Percentiles rank a stretch among this genome's conserved stretches.
Evolutionary conservation across 2,329 filamentous ascomycete species (phyloP).

Genomic region (Ophiocordyceps australis): DNA sequence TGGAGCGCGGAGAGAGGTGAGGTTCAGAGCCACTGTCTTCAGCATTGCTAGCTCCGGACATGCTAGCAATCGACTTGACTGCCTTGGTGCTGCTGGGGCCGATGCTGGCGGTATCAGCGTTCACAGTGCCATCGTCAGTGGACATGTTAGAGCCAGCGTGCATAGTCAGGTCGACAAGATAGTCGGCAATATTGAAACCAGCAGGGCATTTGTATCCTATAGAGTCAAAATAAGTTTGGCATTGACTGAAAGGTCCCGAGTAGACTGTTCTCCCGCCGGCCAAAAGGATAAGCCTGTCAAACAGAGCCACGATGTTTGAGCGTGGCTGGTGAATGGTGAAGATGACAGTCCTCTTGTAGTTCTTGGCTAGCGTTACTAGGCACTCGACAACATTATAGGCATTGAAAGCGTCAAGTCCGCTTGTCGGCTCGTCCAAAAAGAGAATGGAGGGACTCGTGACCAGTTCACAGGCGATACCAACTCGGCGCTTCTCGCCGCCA

Average conservation of each 20-base stretch:
- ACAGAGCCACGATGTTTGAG: slow-evolving; percentile 94
- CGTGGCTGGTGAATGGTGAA: slow-evolving; percentile 97
- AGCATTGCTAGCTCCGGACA: slow-evolving; percentile 57
- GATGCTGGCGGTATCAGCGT: slow-evolving; percentile 43
- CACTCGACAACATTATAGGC: slow-evolving; percentile 97
- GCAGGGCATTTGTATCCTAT: slow-evolving; percentile 87
- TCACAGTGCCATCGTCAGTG: slow-evolving; percentile 31
- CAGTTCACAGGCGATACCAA: slow-evolving; percentile 92
- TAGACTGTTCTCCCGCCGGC: slow-evolving; percentile 84
- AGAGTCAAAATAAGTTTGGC: slow-evolving; percentile 81
- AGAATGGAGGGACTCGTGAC: slow-evolving; percentile 95
- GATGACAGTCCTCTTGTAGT: slow-evolving; percentile 89
- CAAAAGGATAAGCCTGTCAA: slow-evolving; percentile 82
- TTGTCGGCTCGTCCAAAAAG: slow-evolving; percentile 93
- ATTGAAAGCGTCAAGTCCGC: slow-evolving; percentile 88
- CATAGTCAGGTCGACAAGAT: slow-evolving; percentile 94
- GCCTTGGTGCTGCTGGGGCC: slow-evolving; percentile 75
- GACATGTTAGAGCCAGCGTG: slow-evolving; percentile 54
- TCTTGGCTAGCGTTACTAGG: slow-evolving; percentile 84
- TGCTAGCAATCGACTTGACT: slow-evolving; percentile 78
- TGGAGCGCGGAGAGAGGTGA: slow-evolving; percentile 42
- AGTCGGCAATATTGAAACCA: slow-evolving; percentile 97
- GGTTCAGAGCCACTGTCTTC: slow-evolving; percentile 46
- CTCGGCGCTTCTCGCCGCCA: slow-evolving; percentile 87
- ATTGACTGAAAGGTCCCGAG: slow-evolving; percentile 75